Evolutionary conservation across 2,329 filamentous ascomycete species (phyloP).

Genomic region (Coleophoma crateriformis): DNA sequence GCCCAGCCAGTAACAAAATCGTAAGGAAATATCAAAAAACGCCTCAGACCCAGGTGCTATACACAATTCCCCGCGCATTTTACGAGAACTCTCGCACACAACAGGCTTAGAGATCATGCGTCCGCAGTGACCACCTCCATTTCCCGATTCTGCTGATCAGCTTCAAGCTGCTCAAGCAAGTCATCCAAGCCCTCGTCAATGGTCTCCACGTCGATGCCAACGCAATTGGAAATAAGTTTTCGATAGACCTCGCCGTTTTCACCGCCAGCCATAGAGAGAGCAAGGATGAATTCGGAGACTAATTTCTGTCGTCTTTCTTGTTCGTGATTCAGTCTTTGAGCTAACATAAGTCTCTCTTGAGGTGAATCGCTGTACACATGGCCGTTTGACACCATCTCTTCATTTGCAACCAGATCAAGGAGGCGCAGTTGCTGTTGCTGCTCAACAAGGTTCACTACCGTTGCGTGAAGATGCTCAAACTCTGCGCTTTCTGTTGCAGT

Average conservation of each 20-base stretch:
- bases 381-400: conserved; percentile 44
- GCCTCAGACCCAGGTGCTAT: too few species aligned
- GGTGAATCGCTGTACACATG: conserved; percentile 25
- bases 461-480: conserved; percentile 11
- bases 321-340: conserved; percentile 50
- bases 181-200: conserved; percentile 22
- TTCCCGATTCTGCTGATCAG: conserved; percentile 8
- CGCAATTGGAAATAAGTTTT: conserved; percentile 60
- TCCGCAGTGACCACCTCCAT: conserved; percentile 1
- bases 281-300: conserved; percentile 63
- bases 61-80: too few species aligned
- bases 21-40: too few species aligned
- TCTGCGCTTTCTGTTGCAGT: conserved; percentile 14
- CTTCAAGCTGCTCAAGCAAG: conserved; percentile 18
- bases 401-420: conserved; percentile 31
- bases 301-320: conserved; percentile 44
- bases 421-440: conserved; percentile 42
- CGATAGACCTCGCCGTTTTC: conserved; percentile 72
- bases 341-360: conserved; percentile 52
- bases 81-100: too few species aligned
- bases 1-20: too few species aligned
- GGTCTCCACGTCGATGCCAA: conserved; percentile 58
- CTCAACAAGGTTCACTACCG: conserved; percentile 25
- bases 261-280: conserved; percentile 62
- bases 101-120: neutral